Base-by-base conservation (phyloP, 345 rosid species). In the Populus simonii region DNA sequence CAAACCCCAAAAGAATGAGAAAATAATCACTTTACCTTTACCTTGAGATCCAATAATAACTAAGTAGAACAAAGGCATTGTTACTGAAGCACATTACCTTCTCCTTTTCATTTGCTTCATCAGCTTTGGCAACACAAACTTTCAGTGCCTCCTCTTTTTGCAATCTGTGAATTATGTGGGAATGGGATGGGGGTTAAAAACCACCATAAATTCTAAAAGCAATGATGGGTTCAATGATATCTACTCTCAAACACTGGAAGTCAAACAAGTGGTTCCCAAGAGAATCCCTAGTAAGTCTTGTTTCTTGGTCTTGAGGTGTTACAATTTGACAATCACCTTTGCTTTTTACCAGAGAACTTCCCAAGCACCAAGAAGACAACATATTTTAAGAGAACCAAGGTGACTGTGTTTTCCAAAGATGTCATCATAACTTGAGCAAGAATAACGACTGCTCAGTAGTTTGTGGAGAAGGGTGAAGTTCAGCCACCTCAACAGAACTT, bases 121-220 rank as follows among this genome's bases (percentile, higher is more conserved):
- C 87, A 77, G 96, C 90, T 89, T 95, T 95, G 79, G 89, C 73
- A 38, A 87, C 92, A 79, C 97, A 91, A 87, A 92, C 96, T 78
- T 90, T 89, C 65, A 92, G 81, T 65, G 99, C 98, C 86, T 95
- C 99, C 79, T 95, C 97, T 76, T 93, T 95, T 80, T 91, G 96
- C 29, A 78, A 63, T 81, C 96, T 91, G 84, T 73, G 68, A 89
- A 72, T 79, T 9, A 43, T 11, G 38, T 41, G 2, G 53, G 47
- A 25, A 74, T 18, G 20, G 38, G 51, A 18, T 16, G 35, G 3
- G 51, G 72, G 38, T 23, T 20, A 65, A 49, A 29, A 67, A 15
- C 63, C 6, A 2, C 15, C 69, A 25, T 31, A 16, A 69, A 25
- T 23, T 33, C 6, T 55, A 18, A 55, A 67, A 55, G 39, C 23